Conservation (phyloP, 257 asterid genomes). For the Echites panduratus region DNA sequence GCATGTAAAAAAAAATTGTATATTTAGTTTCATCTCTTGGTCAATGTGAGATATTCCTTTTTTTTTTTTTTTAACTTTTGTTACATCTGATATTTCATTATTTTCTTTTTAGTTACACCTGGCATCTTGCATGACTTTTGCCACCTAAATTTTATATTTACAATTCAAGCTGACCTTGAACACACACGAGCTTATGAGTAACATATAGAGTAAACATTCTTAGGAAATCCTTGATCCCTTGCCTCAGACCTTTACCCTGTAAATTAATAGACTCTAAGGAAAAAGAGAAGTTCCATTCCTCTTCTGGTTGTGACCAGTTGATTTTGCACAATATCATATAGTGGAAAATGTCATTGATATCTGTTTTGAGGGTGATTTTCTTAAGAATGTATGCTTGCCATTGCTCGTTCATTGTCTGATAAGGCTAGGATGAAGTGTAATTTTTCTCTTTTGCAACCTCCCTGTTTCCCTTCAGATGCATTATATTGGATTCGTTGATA, state of each 20-base stretch:
- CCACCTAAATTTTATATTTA: neutral
- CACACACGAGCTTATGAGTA: neutral
- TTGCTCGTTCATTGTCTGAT: neutral
- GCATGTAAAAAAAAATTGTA: neutral
- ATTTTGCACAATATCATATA: neutral
- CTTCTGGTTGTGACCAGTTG: neutral
- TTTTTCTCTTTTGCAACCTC: neutral
- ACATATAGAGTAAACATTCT: neutral
- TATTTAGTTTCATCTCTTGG: neutral
- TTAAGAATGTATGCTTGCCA: neutral
- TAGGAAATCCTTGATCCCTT: neutral
- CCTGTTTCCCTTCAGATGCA: conserved; percentile 61
- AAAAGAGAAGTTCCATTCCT: neutral
- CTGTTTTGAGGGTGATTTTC: neutral
- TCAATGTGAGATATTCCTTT: neutral
- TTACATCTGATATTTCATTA: neutral
- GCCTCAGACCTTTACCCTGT: neutral
- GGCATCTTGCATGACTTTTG: neutral
- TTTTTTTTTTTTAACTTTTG: neutral
- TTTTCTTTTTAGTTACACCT: neutral
- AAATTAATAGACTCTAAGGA: neutral
- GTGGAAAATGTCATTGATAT: neutral
- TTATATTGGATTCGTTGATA: conserved; percentile 85
- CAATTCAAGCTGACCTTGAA: neutral
- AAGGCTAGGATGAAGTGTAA: neutral